phyloP scores from a whole-genome alignment of 306 rosid species.

The Vigna reflexopilosa region DNA sequence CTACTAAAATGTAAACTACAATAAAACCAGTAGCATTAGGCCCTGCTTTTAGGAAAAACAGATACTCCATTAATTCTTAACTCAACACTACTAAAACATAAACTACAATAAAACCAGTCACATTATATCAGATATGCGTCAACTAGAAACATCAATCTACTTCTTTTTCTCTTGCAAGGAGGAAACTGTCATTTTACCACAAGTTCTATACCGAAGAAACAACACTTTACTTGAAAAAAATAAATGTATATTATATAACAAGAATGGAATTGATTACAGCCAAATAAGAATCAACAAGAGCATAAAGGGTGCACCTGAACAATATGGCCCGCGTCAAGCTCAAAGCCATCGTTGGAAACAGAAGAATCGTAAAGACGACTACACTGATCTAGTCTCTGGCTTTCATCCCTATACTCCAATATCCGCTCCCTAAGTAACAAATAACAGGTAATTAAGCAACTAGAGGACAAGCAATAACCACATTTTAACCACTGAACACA shows the following conservation, averaged over 20 bases:
- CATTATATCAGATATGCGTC: neutral
- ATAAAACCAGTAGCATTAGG: slow-evolving; percentile 10
- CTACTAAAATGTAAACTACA: slow-evolving; percentile 4
- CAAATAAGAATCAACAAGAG: slow-evolving; percentile 14
- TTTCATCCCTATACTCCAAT: slow-evolving; percentile 86
- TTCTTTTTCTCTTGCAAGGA: neutral
- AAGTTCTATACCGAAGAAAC: neutral
- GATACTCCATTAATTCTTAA: slow-evolving; percentile 22
- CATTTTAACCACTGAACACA: neutral
- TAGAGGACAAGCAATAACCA: slow-evolving; percentile 27
- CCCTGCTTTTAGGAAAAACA: slow-evolving; percentile 12
- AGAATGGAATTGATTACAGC: neutral
- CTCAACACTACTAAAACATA: slow-evolving; percentile 5
- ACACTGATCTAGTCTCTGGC: slow-evolving; percentile 94
- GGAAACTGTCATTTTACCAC: neutral
- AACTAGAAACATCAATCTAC: slow-evolving; percentile 1
- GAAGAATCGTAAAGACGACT: slow-evolving; percentile 93
- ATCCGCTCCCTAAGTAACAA: slow-evolving; percentile 71
- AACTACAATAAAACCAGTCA: slow-evolving; percentile 24
- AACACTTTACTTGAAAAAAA: neutral
- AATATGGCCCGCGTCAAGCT: slow-evolving; percentile 86
- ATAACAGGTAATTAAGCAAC: slow-evolving; percentile 41
- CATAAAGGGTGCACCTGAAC: slow-evolving; percentile 69
- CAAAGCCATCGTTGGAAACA: slow-evolving; percentile 79
- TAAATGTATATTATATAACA: neutral